These are phyloP conservation scores for Fraxinus excelsior DNA, from an alignment of 257 asterid genomes.

Conservation along the genomic window DNA sequence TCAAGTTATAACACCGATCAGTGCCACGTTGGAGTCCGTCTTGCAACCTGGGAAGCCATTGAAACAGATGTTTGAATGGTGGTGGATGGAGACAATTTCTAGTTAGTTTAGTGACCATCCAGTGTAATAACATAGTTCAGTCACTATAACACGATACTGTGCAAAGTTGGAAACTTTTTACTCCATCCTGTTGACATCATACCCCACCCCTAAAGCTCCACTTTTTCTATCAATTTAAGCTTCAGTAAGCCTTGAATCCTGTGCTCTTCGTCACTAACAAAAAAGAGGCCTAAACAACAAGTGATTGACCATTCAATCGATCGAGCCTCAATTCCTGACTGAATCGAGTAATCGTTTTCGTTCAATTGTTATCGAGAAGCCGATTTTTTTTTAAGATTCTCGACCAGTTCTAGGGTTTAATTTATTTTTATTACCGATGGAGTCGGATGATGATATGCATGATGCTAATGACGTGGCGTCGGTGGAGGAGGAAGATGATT, in stretches of 20 bases:
- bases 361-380: not conserved
- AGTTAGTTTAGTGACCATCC: too few relatives aligned
- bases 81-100: too few relatives aligned
- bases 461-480: constrained; percentile 84
- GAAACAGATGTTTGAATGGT: too few relatives aligned
- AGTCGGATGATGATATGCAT: constrained; percentile 93
- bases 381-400: not conserved
- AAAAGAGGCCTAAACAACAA: not conserved
- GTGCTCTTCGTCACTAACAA: not conserved
- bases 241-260: not conserved
- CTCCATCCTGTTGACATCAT: not conserved
- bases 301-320: not conserved
- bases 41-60: too few relatives aligned
- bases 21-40: too few relatives aligned
- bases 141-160: too few relatives aligned
- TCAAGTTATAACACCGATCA: too few relatives aligned
- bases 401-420: constrained; percentile 37
- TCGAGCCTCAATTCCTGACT: not conserved
- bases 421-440: constrained; percentile 41
- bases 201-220: not conserved
- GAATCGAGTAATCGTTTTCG: not conserved
- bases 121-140: too few relatives aligned
- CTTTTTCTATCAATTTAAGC: not conserved
- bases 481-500: constrained; percentile 78
- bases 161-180: too few relatives aligned